phyloP scores from a whole-genome alignment of 148 eudicot genomes.

The Amaranthus cruentus region DNA sequence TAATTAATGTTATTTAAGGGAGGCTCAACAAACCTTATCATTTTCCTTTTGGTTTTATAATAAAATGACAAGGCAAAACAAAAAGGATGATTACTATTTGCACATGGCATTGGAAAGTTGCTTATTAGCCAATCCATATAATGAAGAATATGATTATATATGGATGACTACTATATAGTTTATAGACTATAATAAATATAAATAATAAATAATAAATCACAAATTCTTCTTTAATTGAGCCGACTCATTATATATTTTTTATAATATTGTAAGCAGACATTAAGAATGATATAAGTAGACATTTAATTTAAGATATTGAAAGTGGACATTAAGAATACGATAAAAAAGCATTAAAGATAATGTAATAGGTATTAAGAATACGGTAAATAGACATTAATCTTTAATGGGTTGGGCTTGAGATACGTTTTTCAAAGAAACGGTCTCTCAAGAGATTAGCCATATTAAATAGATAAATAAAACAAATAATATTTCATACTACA shows the following conservation, averaged over 20 bases:
- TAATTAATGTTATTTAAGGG: constrained; percentile 8
- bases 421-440: too few relatives aligned
- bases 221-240: too few relatives aligned
- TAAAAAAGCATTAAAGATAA: background rate
- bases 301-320: too few relatives aligned
- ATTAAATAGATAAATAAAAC: background rate
- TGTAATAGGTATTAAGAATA: too few relatives aligned
- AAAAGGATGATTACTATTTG: constrained; percentile 24
- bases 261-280: too few relatives aligned
- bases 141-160: constrained; percentile 15
- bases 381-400: too few relatives aligned
- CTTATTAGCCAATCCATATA: constrained; percentile 23
- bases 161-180: background rate
- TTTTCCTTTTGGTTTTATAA: constrained; percentile 14
- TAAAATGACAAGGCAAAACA: constrained; percentile 17
- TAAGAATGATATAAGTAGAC: too few relatives aligned
- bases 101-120: constrained; percentile 30
- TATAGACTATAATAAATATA: too few relatives aligned
- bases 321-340: background rate
- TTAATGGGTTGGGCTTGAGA: too few relatives aligned
- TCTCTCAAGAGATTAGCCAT: too few relatives aligned
- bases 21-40: constrained; percentile 33
- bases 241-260: too few relatives aligned
- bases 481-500: background rate
- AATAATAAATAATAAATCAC: too few relatives aligned